Conservation (phyloP, 2,329 filamentous ascomycete species). For the Cladosporium halotolerans region DNA sequence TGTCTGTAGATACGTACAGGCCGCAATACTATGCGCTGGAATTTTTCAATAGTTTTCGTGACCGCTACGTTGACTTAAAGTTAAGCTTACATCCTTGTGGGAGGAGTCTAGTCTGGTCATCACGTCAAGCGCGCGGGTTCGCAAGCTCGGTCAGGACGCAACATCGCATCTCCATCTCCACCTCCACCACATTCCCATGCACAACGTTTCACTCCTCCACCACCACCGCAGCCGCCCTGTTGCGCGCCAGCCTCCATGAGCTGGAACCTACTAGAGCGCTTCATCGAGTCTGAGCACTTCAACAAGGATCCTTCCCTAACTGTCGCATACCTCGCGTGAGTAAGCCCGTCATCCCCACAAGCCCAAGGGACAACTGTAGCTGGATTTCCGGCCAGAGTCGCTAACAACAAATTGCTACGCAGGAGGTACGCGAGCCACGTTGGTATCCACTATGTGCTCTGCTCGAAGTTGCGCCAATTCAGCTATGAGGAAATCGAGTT, state of each 20-base stretch:
- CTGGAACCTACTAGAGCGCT: conserved; percentile 83
- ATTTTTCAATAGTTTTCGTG: too few relatives aligned
- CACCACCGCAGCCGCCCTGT: background rate
- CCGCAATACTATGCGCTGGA: background rate
- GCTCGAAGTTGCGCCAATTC: conserved; percentile 82
- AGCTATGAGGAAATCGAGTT: conserved; percentile 89
- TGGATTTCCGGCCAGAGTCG: background rate
- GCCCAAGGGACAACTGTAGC: conserved; percentile 2
- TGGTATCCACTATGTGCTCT: conserved; percentile 82
- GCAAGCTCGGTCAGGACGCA: background rate
- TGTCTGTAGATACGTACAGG: background rate
- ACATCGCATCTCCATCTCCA: conserved; percentile 2
- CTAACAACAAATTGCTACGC: conserved; percentile 16
- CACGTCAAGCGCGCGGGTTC: too few relatives aligned
- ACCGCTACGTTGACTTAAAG: too few relatives aligned
- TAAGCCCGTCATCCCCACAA: conserved; percentile 20
- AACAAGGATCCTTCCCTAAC: conserved; percentile 84
- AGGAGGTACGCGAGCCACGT: conserved; percentile 86
- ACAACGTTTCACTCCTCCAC: background rate
- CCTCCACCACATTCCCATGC: too few relatives aligned
- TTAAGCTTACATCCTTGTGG: too few relatives aligned
- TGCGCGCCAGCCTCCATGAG: conserved; percentile 36
- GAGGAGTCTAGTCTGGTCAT: too few relatives aligned
- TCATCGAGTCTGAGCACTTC: conserved; percentile 91
- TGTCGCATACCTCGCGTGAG: conserved; percentile 82